Percentiles rank a stretch among this genome's conserved stretches.
Evolutionary conservation across 179 eudicot species (phyloP).

Genomic region (Silene noctiflora): DNA sequence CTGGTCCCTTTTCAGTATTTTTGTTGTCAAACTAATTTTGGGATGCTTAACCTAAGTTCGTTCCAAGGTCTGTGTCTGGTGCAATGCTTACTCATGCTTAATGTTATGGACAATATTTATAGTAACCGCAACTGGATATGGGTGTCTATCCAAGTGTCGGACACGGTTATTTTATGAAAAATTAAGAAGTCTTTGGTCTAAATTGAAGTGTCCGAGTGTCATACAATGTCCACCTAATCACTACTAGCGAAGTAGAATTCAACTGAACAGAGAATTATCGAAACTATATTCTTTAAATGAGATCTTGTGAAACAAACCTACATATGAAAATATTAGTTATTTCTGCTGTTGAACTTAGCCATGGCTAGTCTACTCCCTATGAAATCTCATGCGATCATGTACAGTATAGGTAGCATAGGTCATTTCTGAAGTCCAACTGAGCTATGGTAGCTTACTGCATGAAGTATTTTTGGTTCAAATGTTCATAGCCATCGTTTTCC

Average conservation of each 20-base stretch:
- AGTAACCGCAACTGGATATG: background rate
- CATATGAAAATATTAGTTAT: too few species aligned
- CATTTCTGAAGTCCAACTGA: background rate
- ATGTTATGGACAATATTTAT: background rate
- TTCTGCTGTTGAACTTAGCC: background rate
- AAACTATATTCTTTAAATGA: background rate
- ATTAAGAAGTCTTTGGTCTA: too few species aligned
- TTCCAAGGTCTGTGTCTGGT: background rate
- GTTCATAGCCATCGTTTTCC: slow-evolving; percentile 3
- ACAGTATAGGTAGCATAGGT: background rate
- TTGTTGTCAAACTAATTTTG: background rate
- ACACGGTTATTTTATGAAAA: too few species aligned
- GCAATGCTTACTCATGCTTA: background rate
- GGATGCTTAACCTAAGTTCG: background rate
- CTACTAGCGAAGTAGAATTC: too few species aligned
- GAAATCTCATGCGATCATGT: background rate
- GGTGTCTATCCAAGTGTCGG: too few species aligned
- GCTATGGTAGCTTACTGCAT: background rate
- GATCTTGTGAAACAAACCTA: too few species aligned
- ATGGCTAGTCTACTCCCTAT: background rate
- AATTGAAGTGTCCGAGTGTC: too few species aligned
- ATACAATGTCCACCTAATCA: too few species aligned
- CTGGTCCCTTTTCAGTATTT: background rate
- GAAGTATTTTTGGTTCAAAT: background rate
- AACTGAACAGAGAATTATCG: too few species aligned